Evolutionary conservation across 257 asterid species (phyloP).

Genomic region (Lycium ferocissimum): DNA sequence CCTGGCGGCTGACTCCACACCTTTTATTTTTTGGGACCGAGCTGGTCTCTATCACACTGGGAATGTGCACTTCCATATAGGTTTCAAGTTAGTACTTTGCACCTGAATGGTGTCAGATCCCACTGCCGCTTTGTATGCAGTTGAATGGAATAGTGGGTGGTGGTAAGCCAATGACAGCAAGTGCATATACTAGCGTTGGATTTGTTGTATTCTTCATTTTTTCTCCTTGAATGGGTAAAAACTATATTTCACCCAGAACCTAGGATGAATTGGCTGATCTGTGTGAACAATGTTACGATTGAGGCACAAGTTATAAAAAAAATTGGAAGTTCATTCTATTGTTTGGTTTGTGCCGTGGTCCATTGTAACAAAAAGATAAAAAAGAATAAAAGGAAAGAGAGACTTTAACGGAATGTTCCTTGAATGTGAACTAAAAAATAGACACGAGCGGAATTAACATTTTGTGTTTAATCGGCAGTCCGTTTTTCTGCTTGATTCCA

Average conservation of each 20-base stretch:
- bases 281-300: no score
- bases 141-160: background rate
- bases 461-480: no score
- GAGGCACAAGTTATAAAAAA: background rate
- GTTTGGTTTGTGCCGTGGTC: background rate
- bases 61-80: background rate
- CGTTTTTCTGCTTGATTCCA: no score
- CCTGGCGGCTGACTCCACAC: background rate
- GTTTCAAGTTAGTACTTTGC: background rate
- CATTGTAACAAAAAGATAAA: no score
- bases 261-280: no score
- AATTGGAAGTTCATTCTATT: background rate
- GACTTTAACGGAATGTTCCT: no score
- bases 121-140: background rate
- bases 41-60: background rate
- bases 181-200: background rate
- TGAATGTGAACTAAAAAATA: no score
- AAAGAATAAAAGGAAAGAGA: background rate
- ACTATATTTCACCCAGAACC: no score
- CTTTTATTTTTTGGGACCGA: background rate
- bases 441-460: no score
- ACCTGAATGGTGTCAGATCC: background rate
- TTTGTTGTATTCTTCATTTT: no score
- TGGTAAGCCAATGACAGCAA: background rate
- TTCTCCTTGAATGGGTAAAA: no score